A percentile compares a stretch with the other conserved stretches of the same genome.
phyloP scores from a whole-genome alignment of 352 stramenopile genomes.

The Pseudoperonospora humuli region DNA sequence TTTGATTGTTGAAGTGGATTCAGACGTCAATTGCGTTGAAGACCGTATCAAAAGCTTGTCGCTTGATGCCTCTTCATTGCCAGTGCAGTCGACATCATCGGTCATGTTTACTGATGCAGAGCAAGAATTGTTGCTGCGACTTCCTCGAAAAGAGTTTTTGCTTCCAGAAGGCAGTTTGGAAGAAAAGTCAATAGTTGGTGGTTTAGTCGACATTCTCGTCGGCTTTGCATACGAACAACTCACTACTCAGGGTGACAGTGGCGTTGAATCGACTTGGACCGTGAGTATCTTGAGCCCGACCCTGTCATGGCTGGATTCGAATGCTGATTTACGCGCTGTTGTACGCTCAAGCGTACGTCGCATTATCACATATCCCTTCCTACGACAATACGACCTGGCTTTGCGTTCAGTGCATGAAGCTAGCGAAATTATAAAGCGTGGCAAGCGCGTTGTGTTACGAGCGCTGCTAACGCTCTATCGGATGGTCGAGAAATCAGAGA shows the following conservation, averaged over 20 bases:
- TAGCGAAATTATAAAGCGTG: constrained; percentile 70
- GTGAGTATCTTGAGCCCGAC: constrained; percentile 91
- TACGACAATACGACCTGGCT: constrained; percentile 88
- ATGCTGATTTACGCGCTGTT: constrained; percentile 45
- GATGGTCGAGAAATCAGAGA: constrained; percentile 92
- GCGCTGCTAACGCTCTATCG: constrained; percentile 87
- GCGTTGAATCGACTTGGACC: constrained; percentile 96
- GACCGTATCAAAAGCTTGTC: constrained; percentile 19
- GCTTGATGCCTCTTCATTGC: constrained; percentile 6
- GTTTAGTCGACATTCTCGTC: constrained; percentile 91
- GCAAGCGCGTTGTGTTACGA: constrained; percentile 85
- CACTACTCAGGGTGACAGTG: constrained; percentile 91
- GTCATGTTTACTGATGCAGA: constrained; percentile 49
- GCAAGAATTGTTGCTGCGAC: constrained; percentile 58
- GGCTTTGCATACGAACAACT: constrained; percentile 95
- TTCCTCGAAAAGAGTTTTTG: constrained; percentile 80
- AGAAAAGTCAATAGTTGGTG: constrained; percentile 59
- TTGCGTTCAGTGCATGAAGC: constrained; percentile 79
- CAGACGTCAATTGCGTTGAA: constrained; percentile 16
- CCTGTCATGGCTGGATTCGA: constrained; percentile 91
- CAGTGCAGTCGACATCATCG: constrained; percentile 1
- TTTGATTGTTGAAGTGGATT: constrained; percentile 36
- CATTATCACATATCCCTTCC: constrained; percentile 94
- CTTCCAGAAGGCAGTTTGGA: constrained; percentile 46
- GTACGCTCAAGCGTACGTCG: constrained; percentile 75